A percentile compares a stretch with the other conserved stretches of the same genome.
phyloP scores from a whole-genome alignment of 139 green algal species.

The Micractinium sp. region DNA sequence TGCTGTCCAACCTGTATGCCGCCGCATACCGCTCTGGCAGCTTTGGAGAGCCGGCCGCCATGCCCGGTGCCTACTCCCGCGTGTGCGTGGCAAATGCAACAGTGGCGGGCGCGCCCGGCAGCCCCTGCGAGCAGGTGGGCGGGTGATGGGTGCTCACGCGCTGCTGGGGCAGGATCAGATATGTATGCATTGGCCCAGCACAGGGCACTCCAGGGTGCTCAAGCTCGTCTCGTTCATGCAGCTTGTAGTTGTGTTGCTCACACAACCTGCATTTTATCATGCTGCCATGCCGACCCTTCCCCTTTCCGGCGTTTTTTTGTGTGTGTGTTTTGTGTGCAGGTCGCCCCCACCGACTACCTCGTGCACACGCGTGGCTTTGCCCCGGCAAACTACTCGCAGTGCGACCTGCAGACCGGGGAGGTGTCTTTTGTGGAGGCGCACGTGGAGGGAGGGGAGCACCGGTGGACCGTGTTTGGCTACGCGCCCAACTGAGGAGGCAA shows the following conservation, averaged over 20 bases:
- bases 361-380: background rate
- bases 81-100: background rate
- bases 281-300: too few species aligned
- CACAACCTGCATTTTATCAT: too few species aligned
- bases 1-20: background rate
- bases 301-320: too few species aligned
- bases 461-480: conserved; percentile 2
- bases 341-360: background rate
- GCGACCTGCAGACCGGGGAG: background rate
- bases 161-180: too few species aligned
- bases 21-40: background rate
- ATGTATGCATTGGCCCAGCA: too few species aligned
- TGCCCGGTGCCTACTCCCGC: background rate
- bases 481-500: background rate
- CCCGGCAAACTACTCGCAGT: background rate
- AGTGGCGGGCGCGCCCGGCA: background rate
- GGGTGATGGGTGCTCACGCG: background rate
- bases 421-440: background rate
- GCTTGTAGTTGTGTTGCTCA: too few species aligned
- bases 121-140: background rate
- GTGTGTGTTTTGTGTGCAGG: too few species aligned
- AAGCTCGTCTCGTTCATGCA: too few species aligned
- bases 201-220: too few species aligned
- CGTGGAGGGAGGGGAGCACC: background rate
- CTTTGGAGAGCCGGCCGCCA: background rate